Evolutionary conservation across 306 rosid species (phyloP).

Genomic region (Geum urbanum): DNA sequence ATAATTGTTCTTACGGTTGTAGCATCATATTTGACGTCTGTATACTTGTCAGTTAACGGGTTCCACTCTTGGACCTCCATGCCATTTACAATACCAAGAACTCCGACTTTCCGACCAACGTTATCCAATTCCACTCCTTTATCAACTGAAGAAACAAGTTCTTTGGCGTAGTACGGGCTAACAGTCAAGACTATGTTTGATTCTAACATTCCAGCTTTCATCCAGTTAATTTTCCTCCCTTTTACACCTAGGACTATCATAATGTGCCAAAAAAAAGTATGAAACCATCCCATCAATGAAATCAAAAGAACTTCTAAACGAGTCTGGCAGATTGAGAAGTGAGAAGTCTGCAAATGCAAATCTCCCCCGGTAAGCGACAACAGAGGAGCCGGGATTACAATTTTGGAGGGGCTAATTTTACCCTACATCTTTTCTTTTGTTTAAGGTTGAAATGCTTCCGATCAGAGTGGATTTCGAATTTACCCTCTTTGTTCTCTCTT

Average conservation of each 20-base stretch:
- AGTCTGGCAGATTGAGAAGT: conserved; percentile 59
- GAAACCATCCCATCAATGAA: conserved; percentile 64
- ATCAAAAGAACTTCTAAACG: conserved; percentile 65
- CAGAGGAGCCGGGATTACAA: too few species aligned
- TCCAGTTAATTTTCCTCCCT: conserved; percentile 79
- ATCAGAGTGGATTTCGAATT: too few species aligned
- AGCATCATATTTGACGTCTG: conserved; percentile 46
- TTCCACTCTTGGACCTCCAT: conserved; percentile 95
- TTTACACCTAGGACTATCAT: conserved; percentile 4
- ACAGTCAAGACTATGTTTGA: conserved; percentile 58
- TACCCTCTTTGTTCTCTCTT: too few species aligned
- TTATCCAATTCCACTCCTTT: conserved; percentile 68
- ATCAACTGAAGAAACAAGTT: conserved; percentile 53
- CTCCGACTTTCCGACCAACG: conserved; percentile 41
- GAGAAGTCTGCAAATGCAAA: conserved; percentile 48
- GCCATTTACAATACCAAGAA: conserved; percentile 68
- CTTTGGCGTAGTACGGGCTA: conserved; percentile 70
- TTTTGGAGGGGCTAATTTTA: too few species aligned
- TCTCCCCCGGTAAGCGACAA: conserved; percentile 86
- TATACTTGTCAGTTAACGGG: conserved; percentile 62
- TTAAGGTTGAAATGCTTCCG: too few species aligned
- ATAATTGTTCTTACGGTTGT: conserved; percentile 41
- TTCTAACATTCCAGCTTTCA: conserved; percentile 72
- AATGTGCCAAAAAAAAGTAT: neutral
- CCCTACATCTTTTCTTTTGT: too few species aligned